Conservation (phyloP, 2,329 filamentous ascomycete genomes). For the Lecanicillium sp. region DNA sequence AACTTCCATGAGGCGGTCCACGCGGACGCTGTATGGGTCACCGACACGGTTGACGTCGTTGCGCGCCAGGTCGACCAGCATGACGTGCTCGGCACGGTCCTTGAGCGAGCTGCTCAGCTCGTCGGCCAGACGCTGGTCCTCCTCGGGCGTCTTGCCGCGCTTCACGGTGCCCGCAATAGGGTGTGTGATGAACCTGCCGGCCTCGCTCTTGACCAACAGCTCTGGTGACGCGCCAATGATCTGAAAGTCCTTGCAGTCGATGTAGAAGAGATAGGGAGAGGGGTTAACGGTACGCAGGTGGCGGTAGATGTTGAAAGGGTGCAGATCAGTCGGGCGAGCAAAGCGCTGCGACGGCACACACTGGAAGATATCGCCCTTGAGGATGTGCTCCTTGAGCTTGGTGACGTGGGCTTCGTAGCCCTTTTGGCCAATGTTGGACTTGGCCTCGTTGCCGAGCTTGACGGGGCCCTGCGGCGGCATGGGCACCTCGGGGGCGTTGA, state of each 20-base stretch:
- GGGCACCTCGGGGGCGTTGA: slow-evolving; percentile 67
- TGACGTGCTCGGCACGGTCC: slow-evolving; percentile 91
- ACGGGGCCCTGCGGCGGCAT: slow-evolving; percentile 71
- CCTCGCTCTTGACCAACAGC: slow-evolving; percentile 84
- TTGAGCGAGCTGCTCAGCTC: slow-evolving; percentile 76
- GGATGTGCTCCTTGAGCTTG: slow-evolving; percentile 81
- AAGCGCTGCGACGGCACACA: slow-evolving; percentile 93
- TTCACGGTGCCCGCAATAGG: slow-evolving; percentile 95
- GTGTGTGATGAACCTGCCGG: slow-evolving; percentile 84
- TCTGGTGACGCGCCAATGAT: slow-evolving; percentile 94
- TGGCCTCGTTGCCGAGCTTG: slow-evolving; percentile 66
- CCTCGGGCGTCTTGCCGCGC: slow-evolving; percentile 69
- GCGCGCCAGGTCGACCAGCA: slow-evolving; percentile 91
- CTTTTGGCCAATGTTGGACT: slow-evolving; percentile 79
- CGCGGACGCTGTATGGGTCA: slow-evolving; percentile 79
- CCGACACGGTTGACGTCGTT: slow-evolving; percentile 97
- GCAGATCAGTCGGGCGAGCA: slow-evolving; percentile 77
- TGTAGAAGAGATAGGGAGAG: slow-evolving; percentile 93
- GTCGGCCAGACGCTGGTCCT: slow-evolving; percentile 71
- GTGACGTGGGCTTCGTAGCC: slow-evolving; percentile 91
- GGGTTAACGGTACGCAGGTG: slow-evolving; percentile 96
- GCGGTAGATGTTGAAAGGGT: slow-evolving; percentile 97
- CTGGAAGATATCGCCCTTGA: slow-evolving; percentile 91
- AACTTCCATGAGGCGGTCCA: slow-evolving; percentile 90
- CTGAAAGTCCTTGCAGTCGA: slow-evolving; percentile 86